Conservation (phyloP, 257 asterid species). For the Verbena officinalis region DNA sequence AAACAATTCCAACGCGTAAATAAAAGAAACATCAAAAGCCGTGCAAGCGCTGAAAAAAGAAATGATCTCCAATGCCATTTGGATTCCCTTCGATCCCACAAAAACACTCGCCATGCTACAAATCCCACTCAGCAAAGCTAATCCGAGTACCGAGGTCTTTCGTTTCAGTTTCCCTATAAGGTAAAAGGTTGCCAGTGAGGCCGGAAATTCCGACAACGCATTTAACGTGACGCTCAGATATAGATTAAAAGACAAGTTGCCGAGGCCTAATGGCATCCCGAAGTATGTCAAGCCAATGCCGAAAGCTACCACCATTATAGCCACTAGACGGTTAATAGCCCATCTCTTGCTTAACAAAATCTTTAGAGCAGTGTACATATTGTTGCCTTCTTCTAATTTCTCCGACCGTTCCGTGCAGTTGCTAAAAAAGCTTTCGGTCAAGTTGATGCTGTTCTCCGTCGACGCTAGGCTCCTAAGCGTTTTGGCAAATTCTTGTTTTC, state of each 20-base stretch:
- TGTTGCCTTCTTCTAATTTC: background rate
- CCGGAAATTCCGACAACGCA: constrained; percentile 33
- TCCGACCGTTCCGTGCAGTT: background rate
- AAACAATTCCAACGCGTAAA: constrained; percentile 32
- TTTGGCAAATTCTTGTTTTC: background rate
- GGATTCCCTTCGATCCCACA: constrained; percentile 20
- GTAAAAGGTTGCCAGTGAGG: constrained; percentile 22
- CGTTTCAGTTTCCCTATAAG: constrained; percentile 31
- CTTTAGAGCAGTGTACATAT: background rate
- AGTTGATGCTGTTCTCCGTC: background rate
- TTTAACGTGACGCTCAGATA: constrained; percentile 38
- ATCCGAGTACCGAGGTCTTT: constrained; percentile 24
- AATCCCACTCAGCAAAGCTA: constrained; percentile 30
- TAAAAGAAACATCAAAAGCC: background rate
- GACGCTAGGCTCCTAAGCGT: background rate
- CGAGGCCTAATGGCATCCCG: constrained; percentile 47
- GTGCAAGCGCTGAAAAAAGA: constrained; percentile 16
- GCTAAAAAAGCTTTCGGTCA: background rate
- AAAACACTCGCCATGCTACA: constrained; percentile 28
- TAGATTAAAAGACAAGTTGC: constrained; percentile 36
- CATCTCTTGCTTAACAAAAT: background rate
- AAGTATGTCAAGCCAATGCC: constrained; percentile 40
- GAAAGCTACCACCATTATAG: constrained; percentile 25
- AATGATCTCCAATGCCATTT: constrained; percentile 27
- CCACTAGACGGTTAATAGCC: background rate